These are phyloP conservation scores for Russula sp. DNA, from an alignment of 768 basidiomycete genomes.

Conservation along the genomic window DNA sequence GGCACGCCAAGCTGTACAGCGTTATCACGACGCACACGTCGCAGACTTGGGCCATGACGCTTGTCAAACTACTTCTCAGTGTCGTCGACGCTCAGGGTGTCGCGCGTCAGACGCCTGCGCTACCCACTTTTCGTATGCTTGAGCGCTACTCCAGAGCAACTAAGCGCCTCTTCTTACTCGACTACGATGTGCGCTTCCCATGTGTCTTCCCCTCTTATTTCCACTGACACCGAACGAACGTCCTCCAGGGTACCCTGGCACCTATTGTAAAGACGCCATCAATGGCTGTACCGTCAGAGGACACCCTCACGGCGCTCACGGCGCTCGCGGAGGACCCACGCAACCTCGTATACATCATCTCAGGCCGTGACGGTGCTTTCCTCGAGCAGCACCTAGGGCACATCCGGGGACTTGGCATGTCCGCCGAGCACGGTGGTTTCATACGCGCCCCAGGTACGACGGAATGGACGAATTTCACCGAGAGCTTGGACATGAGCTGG, in stretches of 20 bases:
- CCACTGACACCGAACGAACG: background rate
- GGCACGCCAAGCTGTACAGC: constrained; percentile 75
- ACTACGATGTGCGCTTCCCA: constrained; percentile 74
- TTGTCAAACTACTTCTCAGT: constrained; percentile 82
- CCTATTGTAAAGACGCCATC: constrained; percentile 94
- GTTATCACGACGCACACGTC: constrained; percentile 89
- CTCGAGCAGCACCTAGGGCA: constrained; percentile 88
- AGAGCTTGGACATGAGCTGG: constrained; percentile 93
- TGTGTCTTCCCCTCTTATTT: background rate
- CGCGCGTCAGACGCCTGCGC: constrained; percentile 78
- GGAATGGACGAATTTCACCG: constrained; percentile 87
- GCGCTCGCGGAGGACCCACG: constrained; percentile 70
- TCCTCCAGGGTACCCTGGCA: constrained; percentile 78
- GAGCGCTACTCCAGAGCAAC: constrained; percentile 59
- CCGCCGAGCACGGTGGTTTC: constrained; percentile 95
- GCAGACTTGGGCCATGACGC: constrained; percentile 89
- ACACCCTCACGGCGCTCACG: constrained; percentile 68
- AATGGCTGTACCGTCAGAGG: constrained; percentile 73
- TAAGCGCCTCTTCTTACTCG: constrained; percentile 89
- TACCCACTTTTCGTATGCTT: constrained; percentile 54
- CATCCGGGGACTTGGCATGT: constrained; percentile 77
- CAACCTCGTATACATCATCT: constrained; percentile 96
- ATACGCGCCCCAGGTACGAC: constrained; percentile 61
- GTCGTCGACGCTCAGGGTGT: constrained; percentile 74
- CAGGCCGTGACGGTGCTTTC: constrained; percentile 90